phyloP scores from a whole-genome alignment of 495 filamentous ascomycete species.

The Talaromyces ruber region DNA sequence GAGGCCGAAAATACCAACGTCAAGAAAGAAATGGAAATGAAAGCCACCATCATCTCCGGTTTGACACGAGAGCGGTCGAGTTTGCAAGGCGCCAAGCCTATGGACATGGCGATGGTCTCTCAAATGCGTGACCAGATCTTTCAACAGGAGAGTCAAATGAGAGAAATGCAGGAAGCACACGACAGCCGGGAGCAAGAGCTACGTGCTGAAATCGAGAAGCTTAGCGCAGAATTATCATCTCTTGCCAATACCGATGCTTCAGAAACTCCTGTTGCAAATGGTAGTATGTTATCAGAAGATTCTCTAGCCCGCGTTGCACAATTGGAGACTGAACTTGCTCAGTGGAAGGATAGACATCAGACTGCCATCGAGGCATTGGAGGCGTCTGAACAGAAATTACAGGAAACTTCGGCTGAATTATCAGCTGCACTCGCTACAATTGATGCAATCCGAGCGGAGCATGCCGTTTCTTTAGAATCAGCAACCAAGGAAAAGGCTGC shows the following conservation, averaged over 20 bases:
- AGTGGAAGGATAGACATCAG: conserved; percentile 70
- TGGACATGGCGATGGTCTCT: conserved; percentile 89
- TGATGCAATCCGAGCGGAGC: conserved; percentile 40
- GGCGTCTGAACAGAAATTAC: conserved; percentile 62
- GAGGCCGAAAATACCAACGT: conserved; percentile 76
- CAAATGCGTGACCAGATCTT: conserved; percentile 80
- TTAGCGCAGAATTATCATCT: conserved; percentile 20
- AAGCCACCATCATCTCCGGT: conserved; percentile 89
- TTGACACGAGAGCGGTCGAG: conserved; percentile 86
- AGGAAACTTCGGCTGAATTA: conserved; percentile 61
- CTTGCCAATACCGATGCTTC: conserved; percentile 44
- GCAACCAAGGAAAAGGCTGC: conserved; percentile 34
- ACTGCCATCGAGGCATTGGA: conserved; percentile 63
- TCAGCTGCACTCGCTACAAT: conserved; percentile 43
- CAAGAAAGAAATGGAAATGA: conserved; percentile 93
- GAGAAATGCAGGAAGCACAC: conserved; percentile 63
- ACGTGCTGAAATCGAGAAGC: conserved; percentile 53
- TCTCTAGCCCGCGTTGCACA: conserved; percentile 57
- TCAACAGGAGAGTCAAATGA: conserved; percentile 74
- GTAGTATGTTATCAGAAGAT: conserved; percentile 17
- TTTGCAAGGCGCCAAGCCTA: conserved; percentile 70
- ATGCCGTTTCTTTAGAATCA: conserved; percentile 18
- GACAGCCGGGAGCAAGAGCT: conserved; percentile 66
- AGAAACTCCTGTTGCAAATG: conserved; percentile 25
- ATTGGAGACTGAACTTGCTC: conserved; percentile 65